Percentiles rank a stretch among this genome's conserved stretches.
Conservation (phyloP, 441 rosid species). For the Lepidium campestre region DNA sequence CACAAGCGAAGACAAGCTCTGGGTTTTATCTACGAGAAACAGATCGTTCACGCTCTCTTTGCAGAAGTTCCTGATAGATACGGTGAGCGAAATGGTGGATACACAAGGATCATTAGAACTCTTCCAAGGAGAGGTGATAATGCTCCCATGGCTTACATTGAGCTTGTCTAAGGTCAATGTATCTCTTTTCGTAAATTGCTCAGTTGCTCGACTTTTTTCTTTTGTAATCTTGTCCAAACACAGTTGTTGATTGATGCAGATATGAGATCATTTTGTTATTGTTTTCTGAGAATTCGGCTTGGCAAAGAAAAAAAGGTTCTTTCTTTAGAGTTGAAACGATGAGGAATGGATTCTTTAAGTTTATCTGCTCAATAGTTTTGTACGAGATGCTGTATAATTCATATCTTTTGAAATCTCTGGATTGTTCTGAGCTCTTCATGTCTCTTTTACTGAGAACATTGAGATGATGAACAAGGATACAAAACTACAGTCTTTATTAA, state of each 20-base stretch:
- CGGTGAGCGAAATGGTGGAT: constrained; percentile 88
- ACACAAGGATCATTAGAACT: constrained; percentile 84
- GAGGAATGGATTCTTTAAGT: background rate
- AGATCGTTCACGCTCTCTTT: constrained; percentile 83
- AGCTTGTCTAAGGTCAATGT: constrained; percentile 59
- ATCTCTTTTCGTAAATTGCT: background rate
- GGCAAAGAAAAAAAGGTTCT: background rate
- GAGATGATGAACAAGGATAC: background rate
- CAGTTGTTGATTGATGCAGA: constrained; percentile 14
- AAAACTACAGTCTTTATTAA: background rate
- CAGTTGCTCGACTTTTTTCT: background rate
- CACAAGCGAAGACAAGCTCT: constrained; percentile 92
- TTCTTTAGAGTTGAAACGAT: background rate
- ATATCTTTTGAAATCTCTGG: too few relatives aligned
- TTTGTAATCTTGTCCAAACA: background rate
- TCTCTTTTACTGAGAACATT: too few relatives aligned
- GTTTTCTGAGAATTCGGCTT: background rate
- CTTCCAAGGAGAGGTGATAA: constrained; percentile 93
- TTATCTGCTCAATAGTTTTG: background rate
- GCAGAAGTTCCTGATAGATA: constrained; percentile 82
- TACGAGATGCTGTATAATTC: too few relatives aligned
- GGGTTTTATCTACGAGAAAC: constrained; percentile 86
- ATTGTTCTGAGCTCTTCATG: too few relatives aligned
- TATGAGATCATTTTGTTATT: constrained; percentile 9
- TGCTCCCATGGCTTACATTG: constrained; percentile 97